phyloP scores from a whole-genome alignment of 2,329 filamentous ascomycete genomes.

The Colletotrichum orbiculare region DNA sequence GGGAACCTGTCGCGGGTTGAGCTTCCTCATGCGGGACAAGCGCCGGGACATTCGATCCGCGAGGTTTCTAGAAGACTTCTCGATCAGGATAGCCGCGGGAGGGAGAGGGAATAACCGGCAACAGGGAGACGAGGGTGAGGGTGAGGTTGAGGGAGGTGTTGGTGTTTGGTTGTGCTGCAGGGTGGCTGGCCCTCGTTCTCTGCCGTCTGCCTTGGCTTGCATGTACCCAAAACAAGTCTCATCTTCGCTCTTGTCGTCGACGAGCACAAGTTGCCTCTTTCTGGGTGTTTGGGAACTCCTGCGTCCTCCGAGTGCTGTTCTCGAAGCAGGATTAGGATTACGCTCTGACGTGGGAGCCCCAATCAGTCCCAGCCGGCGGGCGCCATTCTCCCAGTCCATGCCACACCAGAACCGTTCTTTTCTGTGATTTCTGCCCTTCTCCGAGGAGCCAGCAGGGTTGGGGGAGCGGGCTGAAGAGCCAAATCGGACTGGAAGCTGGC shows the following conservation, averaged over 20 bases:
- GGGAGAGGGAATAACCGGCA: neutral
- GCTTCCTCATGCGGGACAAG: neutral
- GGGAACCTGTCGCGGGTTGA: neutral
- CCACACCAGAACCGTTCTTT: neutral
- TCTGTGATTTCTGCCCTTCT: neutral
- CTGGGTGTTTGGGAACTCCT: neutral
- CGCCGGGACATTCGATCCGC: conserved; percentile 7
- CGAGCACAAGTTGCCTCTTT: neutral
- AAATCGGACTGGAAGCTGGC: too few species aligned
- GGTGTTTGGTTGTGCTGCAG: neutral
- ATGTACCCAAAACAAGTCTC: neutral
- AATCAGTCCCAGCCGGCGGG: neutral
- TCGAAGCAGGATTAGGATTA: conserved; percentile 1
- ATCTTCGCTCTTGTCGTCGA: neutral
- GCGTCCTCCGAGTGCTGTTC: neutral
- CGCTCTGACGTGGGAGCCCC: conserved; percentile 4
- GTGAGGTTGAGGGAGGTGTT: too few species aligned
- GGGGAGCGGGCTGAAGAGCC: too few species aligned
- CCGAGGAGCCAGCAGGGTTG: too few species aligned
- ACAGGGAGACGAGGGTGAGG: too few species aligned
- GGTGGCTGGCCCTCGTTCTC: neutral
- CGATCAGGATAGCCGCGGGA: neutral
- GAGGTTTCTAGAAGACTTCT: conserved; percentile 23
- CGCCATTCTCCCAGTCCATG: neutral
- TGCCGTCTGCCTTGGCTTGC: neutral